A percentile compares a stretch with the other conserved stretches of the same genome.
Conservation (phyloP, 768 basidiomycete genomes). For the Rhodotorula paludigena region DNA sequence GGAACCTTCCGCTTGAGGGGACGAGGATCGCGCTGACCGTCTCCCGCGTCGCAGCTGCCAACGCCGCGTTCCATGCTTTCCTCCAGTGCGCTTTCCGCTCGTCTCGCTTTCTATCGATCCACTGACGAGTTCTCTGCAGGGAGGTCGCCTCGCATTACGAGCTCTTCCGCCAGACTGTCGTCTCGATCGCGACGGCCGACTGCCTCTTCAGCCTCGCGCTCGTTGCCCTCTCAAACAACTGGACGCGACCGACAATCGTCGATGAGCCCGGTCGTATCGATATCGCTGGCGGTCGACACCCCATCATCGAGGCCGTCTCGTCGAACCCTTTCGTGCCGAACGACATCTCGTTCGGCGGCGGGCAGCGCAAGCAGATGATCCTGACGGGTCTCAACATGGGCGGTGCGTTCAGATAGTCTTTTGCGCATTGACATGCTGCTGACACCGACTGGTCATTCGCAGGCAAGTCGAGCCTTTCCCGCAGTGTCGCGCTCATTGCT, state of each 20-base stretch:
- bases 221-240: constrained; percentile 69
- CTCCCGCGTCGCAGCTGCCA: constrained; percentile 48
- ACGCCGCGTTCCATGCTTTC: constrained; percentile 15
- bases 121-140: constrained; percentile 46
- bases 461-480: constrained; percentile 77
- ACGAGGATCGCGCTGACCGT: too few relatives aligned
- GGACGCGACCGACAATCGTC: constrained; percentile 70
- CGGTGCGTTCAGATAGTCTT: constrained; percentile 19
- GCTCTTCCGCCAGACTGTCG: constrained; percentile 66
- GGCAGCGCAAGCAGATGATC: constrained; percentile 44
- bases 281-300: constrained; percentile 80
- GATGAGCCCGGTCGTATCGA: constrained; percentile 61
- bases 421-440: background rate
- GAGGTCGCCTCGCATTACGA: constrained; percentile 71
- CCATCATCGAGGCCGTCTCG: constrained; percentile 77
- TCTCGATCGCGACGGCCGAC: constrained; percentile 70
- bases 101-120: constrained; percentile 54
- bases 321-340: constrained; percentile 84
- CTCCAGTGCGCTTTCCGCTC: constrained; percentile 51
- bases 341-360: constrained; percentile 61
- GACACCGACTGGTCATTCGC: too few relatives aligned
- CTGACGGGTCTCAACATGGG: constrained; percentile 54
- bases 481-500: constrained; percentile 69
- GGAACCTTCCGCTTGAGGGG: background rate
- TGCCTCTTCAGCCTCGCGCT: constrained; percentile 79